Conservation (phyloP, 495 filamentous ascomycete species). For the Aspergillus incahuasiensis region DNA sequence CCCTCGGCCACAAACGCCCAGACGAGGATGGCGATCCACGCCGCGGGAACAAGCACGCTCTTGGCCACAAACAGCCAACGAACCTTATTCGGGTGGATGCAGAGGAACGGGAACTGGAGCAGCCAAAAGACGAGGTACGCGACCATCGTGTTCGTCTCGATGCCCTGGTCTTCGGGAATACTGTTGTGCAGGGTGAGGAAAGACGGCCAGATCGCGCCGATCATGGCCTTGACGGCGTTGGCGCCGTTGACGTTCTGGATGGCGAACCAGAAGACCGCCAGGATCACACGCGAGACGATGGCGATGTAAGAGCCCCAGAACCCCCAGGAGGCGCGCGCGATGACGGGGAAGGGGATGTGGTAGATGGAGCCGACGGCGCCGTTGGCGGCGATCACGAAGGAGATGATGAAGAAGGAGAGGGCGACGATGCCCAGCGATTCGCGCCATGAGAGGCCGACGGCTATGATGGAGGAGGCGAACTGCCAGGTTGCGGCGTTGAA, state of each 20-base stretch:
- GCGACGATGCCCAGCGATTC: constrained; percentile 59
- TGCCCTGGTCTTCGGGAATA: constrained; percentile 54
- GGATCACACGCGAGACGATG: constrained; percentile 61
- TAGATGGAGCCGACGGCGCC: constrained; percentile 59
- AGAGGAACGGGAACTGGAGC: constrained; percentile 44
- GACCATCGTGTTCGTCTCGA: constrained; percentile 61
- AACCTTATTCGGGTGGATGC: constrained; percentile 40
- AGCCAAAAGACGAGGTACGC: constrained; percentile 57
- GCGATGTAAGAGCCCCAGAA: constrained; percentile 66
- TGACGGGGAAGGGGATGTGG: constrained; percentile 65
- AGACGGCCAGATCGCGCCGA: constrained; percentile 64
- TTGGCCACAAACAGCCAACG: constrained; percentile 46
- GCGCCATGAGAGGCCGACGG: constrained; percentile 58
- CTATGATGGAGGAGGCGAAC: constrained; percentile 54
- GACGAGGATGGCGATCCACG: constrained; percentile 45
- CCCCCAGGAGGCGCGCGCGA: constrained; percentile 61
- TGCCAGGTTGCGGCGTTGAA: constrained; percentile 61
- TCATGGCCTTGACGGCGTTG: constrained; percentile 60
- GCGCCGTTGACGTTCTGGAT: constrained; percentile 66
- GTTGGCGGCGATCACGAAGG: constrained; percentile 59
- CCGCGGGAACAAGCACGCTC: constrained; percentile 39
- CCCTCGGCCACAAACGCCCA: constrained; percentile 45
- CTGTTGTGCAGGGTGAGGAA: constrained; percentile 51
- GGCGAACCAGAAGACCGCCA: constrained; percentile 69
- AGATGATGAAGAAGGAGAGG: constrained; percentile 57